phyloP scores from a whole-genome alignment of 1,284 basidiomycete species.

The Cryptococcus sp. region DNA sequence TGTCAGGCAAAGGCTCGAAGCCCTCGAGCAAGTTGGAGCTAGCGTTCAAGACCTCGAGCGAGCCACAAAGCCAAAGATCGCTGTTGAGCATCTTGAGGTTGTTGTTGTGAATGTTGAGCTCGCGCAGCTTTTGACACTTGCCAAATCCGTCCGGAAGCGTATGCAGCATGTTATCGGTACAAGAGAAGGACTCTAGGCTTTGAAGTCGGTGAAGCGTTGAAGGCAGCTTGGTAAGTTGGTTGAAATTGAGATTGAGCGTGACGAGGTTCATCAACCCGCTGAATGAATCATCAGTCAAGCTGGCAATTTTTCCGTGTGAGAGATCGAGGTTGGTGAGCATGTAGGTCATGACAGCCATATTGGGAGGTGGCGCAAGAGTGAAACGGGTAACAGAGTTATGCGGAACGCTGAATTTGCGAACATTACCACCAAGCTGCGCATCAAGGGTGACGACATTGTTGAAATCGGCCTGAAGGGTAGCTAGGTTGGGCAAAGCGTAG shows the following conservation, averaged over 20 bases:
- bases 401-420: slow-evolving; percentile 57
- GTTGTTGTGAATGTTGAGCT: slow-evolving; percentile 89
- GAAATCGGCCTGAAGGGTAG: slow-evolving; percentile 72
- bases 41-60: slow-evolving; percentile 74
- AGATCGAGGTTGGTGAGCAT: slow-evolving; percentile 81
- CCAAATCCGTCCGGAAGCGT: slow-evolving; percentile 78
- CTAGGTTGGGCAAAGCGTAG: slow-evolving; percentile 68
- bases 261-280: slow-evolving; percentile 72
- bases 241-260: slow-evolving; percentile 75
- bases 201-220: slow-evolving; percentile 74
- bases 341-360: slow-evolving; percentile 60
- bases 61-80: slow-evolving; percentile 81
- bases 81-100: slow-evolving; percentile 75
- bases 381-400: slow-evolving; percentile 66
- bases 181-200: slow-evolving; percentile 72
- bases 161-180: slow-evolving; percentile 86
- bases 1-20: slow-evolving; percentile 66
- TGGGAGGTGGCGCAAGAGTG: slow-evolving; percentile 64
- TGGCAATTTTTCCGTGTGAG: slow-evolving; percentile 85
- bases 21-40: slow-evolving; percentile 82
- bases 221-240: slow-evolving; percentile 82
- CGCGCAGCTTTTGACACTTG: slow-evolving; percentile 70
- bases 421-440: slow-evolving; percentile 66
- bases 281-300: slow-evolving; percentile 72
- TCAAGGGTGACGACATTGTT: slow-evolving; percentile 79